Percentiles rank a stretch among this genome's conserved stretches.
phyloP scores from a whole-genome alignment of 257 asterid genomes.

The Salvia miltiorrhiza region DNA sequence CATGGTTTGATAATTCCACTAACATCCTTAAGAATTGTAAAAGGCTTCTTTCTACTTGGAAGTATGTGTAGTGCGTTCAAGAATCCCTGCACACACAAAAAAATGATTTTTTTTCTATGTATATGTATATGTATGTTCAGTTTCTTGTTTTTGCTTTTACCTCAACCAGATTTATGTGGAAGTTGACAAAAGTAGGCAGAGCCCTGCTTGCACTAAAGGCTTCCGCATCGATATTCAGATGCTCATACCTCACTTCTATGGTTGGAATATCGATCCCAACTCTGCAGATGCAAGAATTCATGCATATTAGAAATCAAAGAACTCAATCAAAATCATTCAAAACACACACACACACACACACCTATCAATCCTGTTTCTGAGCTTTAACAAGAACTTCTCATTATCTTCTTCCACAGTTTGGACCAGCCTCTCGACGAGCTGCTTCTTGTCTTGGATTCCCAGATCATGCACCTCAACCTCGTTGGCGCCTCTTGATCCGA shows the following conservation, averaged over 20 bases:
- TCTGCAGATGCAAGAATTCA: constrained; percentile 23
- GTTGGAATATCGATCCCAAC: constrained; percentile 52
- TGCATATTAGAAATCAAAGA: background rate
- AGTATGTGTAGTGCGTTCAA: constrained; percentile 36
- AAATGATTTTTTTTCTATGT: too few relatives aligned
- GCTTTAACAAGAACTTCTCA: constrained; percentile 49
- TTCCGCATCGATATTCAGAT: constrained; percentile 36
- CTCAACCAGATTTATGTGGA: constrained; percentile 32
- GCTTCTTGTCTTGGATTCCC: constrained; percentile 39
- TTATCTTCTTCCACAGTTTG: constrained; percentile 57
- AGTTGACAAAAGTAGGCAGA: constrained; percentile 43
- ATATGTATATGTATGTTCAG: background rate
- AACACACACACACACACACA: background rate
- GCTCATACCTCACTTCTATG: constrained; percentile 46
- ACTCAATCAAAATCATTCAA: background rate
- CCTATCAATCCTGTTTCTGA: constrained; percentile 52
- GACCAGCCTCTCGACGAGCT: constrained; percentile 43
- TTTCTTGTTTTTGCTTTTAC: background rate
- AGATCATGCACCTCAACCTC: constrained; percentile 48
- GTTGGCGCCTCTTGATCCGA: constrained; percentile 40
- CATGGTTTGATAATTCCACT: constrained; percentile 61
- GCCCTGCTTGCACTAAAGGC: constrained; percentile 38
- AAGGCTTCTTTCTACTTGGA: constrained; percentile 43
- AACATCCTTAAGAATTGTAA: constrained; percentile 49
- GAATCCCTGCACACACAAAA: constrained; percentile 20